phyloP scores from a whole-genome alignment of 768 basidiomycete genomes.

The Collybiopsis confluens region DNA sequence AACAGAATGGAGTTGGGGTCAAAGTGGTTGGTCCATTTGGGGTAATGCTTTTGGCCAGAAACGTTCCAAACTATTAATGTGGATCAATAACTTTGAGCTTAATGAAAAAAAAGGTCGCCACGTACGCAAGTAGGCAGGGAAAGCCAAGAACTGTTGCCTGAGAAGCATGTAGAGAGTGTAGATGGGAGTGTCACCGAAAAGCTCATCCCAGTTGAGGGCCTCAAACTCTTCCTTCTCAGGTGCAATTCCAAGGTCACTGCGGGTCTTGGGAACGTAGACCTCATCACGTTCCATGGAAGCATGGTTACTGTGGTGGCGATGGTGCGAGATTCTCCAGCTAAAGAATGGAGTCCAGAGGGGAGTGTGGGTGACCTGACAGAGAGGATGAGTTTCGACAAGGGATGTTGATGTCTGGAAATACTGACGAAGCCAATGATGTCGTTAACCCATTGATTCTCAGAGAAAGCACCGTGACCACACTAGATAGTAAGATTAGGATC shows the following conservation, averaged over 20 bases:
- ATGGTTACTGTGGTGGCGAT: constrained; percentile 23
- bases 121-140: constrained; percentile 40
- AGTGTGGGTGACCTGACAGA: constrained; percentile 14
- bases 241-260: constrained; percentile 32
- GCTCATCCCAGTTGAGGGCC: constrained; percentile 29
- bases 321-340: constrained; percentile 23
- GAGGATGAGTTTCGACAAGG: background rate
- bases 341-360: constrained; percentile 19
- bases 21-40: constrained; percentile 65
- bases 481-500: constrained; percentile 15
- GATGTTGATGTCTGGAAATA: background rate
- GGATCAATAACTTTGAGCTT: constrained; percentile 15
- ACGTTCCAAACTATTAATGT: constrained; percentile 50
- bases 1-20: constrained; percentile 57
- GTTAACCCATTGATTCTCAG: constrained; percentile 42
- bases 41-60: constrained; percentile 55
- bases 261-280: constrained; percentile 36
- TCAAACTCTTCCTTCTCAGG: constrained; percentile 8
- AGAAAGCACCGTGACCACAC: constrained; percentile 59
- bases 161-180: constrained; percentile 36
- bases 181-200: constrained; percentile 38
- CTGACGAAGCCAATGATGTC: constrained; percentile 49
- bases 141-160: constrained; percentile 36
- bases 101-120: background rate
- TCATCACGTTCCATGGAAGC: constrained; percentile 23